phyloP scores from a whole-genome alignment of 768 basidiomycete species.

The Boletus subcaerulescens region DNA sequence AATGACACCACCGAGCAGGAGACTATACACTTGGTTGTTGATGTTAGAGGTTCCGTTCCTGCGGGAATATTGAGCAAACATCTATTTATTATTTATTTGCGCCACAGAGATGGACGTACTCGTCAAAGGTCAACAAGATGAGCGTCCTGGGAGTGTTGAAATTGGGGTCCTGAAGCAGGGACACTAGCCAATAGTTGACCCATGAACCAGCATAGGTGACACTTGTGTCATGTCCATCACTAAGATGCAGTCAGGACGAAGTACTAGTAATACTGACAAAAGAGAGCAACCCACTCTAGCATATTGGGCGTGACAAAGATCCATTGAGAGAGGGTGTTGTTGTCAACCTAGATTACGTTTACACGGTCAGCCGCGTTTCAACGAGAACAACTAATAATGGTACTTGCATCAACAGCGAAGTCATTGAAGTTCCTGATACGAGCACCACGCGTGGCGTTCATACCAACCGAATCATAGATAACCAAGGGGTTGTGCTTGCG shows the following conservation, averaged over 20 bases:
- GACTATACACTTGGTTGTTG: conserved; percentile 46
- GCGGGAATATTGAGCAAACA: not conserved
- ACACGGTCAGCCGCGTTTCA: not conserved
- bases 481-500: conserved; percentile 55
- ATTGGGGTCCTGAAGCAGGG: too few relatives aligned
- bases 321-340: conserved; percentile 54
- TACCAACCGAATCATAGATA: conserved; percentile 48
- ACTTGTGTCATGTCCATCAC: too few relatives aligned
- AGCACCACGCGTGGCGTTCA: conserved; percentile 36
- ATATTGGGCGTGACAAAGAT: conserved; percentile 62
- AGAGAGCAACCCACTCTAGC: conserved; percentile 15
- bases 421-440: conserved; percentile 60
- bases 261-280: not conserved
- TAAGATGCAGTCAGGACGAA: not conserved
- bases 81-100: too few relatives aligned
- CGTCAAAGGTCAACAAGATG: too few relatives aligned
- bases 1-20: conserved; percentile 46
- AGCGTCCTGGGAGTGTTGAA: too few relatives aligned
- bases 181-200: too few relatives aligned
- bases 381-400: not conserved
- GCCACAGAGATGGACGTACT: too few relatives aligned
- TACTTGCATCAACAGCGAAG: conserved; percentile 47
- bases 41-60: conserved; percentile 31
- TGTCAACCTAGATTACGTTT: conserved; percentile 21
- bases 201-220: too few relatives aligned